Base-by-base conservation (phyloP, 2,329 filamentous ascomycete genomes). In the Akanthomyces lecanii region DNA sequence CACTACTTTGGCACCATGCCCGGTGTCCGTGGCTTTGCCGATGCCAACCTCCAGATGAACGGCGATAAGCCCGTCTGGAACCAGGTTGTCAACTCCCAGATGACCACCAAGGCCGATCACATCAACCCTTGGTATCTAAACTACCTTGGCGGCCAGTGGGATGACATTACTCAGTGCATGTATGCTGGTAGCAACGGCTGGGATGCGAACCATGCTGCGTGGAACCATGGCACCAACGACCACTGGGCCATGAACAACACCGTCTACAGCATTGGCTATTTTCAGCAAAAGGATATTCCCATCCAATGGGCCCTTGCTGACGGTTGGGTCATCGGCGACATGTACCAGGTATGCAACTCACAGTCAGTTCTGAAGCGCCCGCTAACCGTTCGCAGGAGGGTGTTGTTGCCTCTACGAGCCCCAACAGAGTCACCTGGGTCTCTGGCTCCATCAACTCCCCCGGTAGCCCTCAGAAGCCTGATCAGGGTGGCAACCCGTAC, bases 1-100 rank as follows among this genome's bases (percentile, higher is more conserved):
- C 73, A 83, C 73, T 83, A 83, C 66, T 83, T 82, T 69, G 81
- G 81, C 12, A 82, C 81, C 4, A 83, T 84, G 81, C 78, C 81
- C 4, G 81, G 81, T 23, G 78, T 83, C 44, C 77, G 82, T 44
- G 82, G 82, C 6, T 84, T 85, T 70, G 79, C 78, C 30, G 82
- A 85, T 65, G 82, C 82, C 6, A 85, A 85, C 63, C 74, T 82
- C 1, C 80, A 83, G 65, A 70, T 79, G 57, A 82, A 83, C 59
- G 72, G 78, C 64, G 76, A 78, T 2, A 70, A 72, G 28, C 72
- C 78, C 2, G 77, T 81, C 21, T 82, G 76, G 74, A 74, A 81
- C 63, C 81, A 83, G 74, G 75, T 72, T n/a, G 75, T 80, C 18
- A 71, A 75, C 45, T 65, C 73, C 1, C 65, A 66, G 16, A 69